Evolutionary conservation across 1,139 yeast genomes (phyloP).

Genomic region (Debaryomyces coudertii): DNA sequence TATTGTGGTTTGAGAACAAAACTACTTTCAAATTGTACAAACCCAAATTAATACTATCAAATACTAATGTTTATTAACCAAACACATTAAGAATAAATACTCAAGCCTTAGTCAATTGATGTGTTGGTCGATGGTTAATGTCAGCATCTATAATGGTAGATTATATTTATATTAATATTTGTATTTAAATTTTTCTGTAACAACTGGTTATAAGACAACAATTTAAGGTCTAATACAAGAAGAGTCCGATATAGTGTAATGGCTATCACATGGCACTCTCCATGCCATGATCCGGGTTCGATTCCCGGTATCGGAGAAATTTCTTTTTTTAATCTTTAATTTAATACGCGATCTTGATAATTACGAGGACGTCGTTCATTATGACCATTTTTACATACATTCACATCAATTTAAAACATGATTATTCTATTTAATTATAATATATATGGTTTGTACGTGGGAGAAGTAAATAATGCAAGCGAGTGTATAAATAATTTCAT

Average conservation of each 20-base stretch:
- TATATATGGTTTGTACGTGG: slow-evolving; percentile 2
- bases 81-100: too few relatives aligned
- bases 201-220: not conserved
- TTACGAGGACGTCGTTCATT: too few relatives aligned
- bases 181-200: not conserved
- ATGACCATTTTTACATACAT: not conserved
- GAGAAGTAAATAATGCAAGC: slow-evolving; percentile 9
- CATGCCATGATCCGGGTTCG: slow-evolving; percentile 49
- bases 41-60: not conserved
- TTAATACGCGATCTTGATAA: not conserved
- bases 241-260: slow-evolving; percentile 36
- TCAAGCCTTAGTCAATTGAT: too few relatives aligned
- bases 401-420: not conserved
- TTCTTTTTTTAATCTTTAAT: slow-evolving; percentile 12
- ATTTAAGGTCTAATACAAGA: slow-evolving; percentile 26
- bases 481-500: not conserved
- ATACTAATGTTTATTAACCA: not conserved
- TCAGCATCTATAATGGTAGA: not conserved
- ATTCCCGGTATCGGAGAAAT: slow-evolving; percentile 50
- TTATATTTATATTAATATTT: not conserved
- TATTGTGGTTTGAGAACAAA: slow-evolving; percentile 5
- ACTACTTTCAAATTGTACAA: not conserved
- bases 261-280: slow-evolving; percentile 36
- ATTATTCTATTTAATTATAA: slow-evolving; percentile 2
- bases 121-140: not conserved